Percentiles rank a stretch among this genome's conserved stretches.
Conservation (phyloP, 371 early-diverging fungal species). For the Rhizopus delemar region DNA sequence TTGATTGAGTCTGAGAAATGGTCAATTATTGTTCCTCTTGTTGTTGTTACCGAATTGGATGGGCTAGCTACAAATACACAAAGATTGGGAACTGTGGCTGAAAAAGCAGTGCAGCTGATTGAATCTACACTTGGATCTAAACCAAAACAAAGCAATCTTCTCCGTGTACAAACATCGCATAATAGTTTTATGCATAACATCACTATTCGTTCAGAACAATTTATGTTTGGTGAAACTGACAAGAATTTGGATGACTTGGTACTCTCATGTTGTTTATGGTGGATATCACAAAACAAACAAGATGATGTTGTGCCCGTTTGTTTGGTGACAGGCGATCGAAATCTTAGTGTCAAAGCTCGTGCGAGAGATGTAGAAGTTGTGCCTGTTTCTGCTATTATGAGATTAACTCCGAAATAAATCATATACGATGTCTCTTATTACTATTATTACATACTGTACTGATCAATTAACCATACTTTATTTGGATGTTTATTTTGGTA, state of each 20-base stretch:
- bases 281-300: slow-evolving; percentile 21
- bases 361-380: slow-evolving; percentile 63
- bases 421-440: not conserved
- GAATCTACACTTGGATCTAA: slow-evolving; percentile 48
- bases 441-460: too few relatives aligned
- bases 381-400: slow-evolving; percentile 47
- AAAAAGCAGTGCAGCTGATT: slow-evolving; percentile 52
- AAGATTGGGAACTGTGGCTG: slow-evolving; percentile 56
- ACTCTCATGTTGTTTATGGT: slow-evolving; percentile 63
- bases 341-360: slow-evolving; percentile 67
- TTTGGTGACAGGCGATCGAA: slow-evolving; percentile 67
- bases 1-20: slow-evolving; percentile 56
- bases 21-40: slow-evolving; percentile 63
- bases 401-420: slow-evolving; percentile 28
- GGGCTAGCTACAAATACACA: slow-evolving; percentile 60
- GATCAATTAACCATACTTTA: too few relatives aligned
- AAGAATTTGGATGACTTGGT: slow-evolving; percentile 70
- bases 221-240: slow-evolving; percentile 63
- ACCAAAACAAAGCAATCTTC: slow-evolving; percentile 21
- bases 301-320: slow-evolving; percentile 41
- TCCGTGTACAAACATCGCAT: slow-evolving; percentile 67
- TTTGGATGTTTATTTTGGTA: not conserved
- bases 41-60: slow-evolving; percentile 68
- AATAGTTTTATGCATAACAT: slow-evolving; percentile 66
- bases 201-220: slow-evolving; percentile 64